Evolutionary conservation across 78 protist species (phyloP), one percentile per base, ranked within the genome.

Genomic region (Monosiga brevicollis): DNA sequence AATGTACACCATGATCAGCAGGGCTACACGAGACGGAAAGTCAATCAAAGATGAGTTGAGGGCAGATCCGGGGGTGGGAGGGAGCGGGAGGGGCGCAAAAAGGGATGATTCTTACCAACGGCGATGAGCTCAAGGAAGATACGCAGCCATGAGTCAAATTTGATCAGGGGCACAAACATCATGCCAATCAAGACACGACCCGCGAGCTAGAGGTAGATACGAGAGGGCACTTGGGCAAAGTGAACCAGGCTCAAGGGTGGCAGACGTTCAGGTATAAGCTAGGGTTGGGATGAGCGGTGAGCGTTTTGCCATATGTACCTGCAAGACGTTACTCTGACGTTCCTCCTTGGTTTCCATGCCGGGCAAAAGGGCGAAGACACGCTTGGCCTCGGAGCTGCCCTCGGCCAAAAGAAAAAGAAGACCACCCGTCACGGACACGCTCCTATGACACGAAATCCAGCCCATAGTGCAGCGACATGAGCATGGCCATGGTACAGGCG

Each of bases 321-420:
- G 15, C 62, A 49, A 15, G 62, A 6, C 15, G 62, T 20, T 49
- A 20, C 62, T 6, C 62, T 15, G 62, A 49, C 62, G 15, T 20
- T 49, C 29, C 6, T 49, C 62, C 6, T 73, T 71, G 10, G 24
- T 11, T 11, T 25, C 79, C 36, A 77, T n/a, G 35, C 75, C 40
- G 39, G 75, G 43, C 20, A 38, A 73, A 34, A 49, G 6, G 62
- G 86, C 80, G 36, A 42, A 75, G 32, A 34, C 37, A 10, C 24
- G 1, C 41, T 25, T 20, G 29, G 25, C 42, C 23, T 15, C 6
- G 42, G 2, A 76, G 6, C 41, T 32, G 26, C 1, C 62, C 38
- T 84, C 87, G 25, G 87, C 87, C 54, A 84, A 25, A 6, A 84
- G 54, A 25, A 84, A 42, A 26, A 84, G 1, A 0, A 84, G 87